These are phyloP conservation scores for Xanthoceras sorbifolium DNA, from an alignment of 345 rosid genomes.

Conservation along the genomic window DNA sequence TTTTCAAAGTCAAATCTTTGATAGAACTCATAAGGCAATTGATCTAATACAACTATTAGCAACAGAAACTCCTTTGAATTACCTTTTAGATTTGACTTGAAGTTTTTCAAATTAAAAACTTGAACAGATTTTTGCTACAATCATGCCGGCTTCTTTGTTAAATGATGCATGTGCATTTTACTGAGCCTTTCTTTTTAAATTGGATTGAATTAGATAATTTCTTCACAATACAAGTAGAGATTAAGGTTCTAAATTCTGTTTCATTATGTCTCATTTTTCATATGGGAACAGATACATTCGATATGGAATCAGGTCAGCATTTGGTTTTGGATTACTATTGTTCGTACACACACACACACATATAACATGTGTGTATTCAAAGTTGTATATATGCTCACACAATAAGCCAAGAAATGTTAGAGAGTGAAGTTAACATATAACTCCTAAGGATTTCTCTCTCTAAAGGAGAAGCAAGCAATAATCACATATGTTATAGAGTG, in stretches of 20 bases:
- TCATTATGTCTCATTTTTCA: neutral
- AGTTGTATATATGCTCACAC: no score
- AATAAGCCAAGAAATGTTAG: neutral
- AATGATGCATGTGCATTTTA: conserved; percentile 1
- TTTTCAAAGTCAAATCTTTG: neutral
- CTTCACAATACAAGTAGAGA: no score
- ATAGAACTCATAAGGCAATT: neutral
- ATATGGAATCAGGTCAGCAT: no score
- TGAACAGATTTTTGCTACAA: neutral
- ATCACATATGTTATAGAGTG: neutral
- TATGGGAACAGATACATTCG: neutral
- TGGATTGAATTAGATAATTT: neutral
- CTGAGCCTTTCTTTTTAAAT: neutral
- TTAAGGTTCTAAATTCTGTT: neutral
- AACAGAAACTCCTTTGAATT: neutral
- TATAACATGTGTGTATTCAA: no score
- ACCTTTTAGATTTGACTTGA: neutral
- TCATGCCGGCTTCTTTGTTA: neutral
- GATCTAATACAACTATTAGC: neutral
- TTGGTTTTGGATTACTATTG: no score
- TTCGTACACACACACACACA: no score
- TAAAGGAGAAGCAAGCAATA: neutral
- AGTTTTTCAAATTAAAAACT: neutral
- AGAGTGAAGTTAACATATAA: neutral
- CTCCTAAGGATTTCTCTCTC: neutral